Conservation (phyloP, 2,329 filamentous ascomycete species). For the Stachybotrys chlorohalonatus region DNA sequence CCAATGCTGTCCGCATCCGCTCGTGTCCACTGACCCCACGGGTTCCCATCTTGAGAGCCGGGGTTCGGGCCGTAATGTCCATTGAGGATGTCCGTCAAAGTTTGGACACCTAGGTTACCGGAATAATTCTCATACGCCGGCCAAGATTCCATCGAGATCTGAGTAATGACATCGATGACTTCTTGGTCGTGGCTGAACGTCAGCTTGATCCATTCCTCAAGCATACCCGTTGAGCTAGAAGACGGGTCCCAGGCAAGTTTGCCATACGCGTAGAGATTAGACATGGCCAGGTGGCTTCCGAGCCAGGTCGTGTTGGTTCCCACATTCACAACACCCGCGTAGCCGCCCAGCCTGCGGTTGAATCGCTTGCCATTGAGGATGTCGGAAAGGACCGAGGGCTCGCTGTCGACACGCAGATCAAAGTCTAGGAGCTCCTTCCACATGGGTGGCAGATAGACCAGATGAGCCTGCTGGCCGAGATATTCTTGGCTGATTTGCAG, state of each 20-base stretch:
- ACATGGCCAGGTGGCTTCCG: slow-evolving; percentile 61
- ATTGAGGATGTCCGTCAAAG: slow-evolving; percentile 55
- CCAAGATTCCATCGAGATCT: slow-evolving; percentile 62
- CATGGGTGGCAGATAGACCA: slow-evolving; percentile 58
- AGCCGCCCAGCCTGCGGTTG: slow-evolving; percentile 48
- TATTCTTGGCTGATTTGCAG: slow-evolving; percentile 62
- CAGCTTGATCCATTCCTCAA: slow-evolving; percentile 59
- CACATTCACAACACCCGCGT: slow-evolving; percentile 58
- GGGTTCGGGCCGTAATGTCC: slow-evolving; percentile 59
- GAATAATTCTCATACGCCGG: slow-evolving; percentile 62
- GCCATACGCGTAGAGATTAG: slow-evolving; percentile 63
- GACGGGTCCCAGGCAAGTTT: slow-evolving; percentile 56
- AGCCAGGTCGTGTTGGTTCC: slow-evolving; percentile 60
- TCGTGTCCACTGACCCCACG: slow-evolving; percentile 63
- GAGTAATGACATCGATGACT: slow-evolving; percentile 49
- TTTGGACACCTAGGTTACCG: slow-evolving; percentile 62
- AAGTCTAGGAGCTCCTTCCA: slow-evolving; percentile 63
- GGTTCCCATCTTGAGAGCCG: slow-evolving; percentile 55
- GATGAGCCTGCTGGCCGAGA: slow-evolving; percentile 59
- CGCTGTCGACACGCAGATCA: slow-evolving; percentile 51
- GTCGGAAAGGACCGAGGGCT: slow-evolving; percentile 47
- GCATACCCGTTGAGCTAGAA: slow-evolving; percentile 28
- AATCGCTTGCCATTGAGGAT: slow-evolving; percentile 54
- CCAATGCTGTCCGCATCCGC: slow-evolving; percentile 51
- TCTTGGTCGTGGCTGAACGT: slow-evolving; percentile 49